These are phyloP conservation scores for Coprinopsis strossmayeri DNA, from an alignment of 768 basidiomycete species.

Conservation along the genomic window DNA sequence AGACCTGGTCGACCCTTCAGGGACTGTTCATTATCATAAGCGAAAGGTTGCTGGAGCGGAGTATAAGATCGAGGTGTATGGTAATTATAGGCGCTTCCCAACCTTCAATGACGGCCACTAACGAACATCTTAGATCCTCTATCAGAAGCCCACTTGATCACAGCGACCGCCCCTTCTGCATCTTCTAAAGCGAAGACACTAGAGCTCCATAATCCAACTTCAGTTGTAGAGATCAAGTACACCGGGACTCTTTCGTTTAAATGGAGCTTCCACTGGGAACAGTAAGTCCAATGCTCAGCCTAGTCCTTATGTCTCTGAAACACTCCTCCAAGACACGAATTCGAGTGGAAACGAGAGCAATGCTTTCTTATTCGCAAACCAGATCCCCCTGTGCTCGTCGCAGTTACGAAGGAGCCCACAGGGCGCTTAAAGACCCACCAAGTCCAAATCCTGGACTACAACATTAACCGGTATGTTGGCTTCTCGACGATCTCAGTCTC, in stretches of 20 bases:
- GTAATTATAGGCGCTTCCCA: conserved; percentile 31
- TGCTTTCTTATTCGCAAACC: conserved; percentile 82
- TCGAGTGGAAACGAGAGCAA: conserved; percentile 82
- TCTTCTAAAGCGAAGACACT: conserved; percentile 69
- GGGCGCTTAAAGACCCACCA: conserved; percentile 58
- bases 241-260: conserved; percentile 68
- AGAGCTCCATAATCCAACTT: conserved; percentile 70
- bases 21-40: conserved; percentile 66
- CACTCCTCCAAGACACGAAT: conserved; percentile 51
- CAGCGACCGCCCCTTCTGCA: conserved; percentile 55
- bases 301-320: neutral
- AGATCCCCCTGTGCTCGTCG: conserved; percentile 81
- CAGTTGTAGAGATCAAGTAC: conserved; percentile 62
- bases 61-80: conserved; percentile 65
- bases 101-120: neutral
- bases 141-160: conserved; percentile 64
- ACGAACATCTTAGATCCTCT: conserved; percentile 48
- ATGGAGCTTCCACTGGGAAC: conserved; percentile 81
- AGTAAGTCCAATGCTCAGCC: conserved; percentile 44
- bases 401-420: conserved; percentile 69
- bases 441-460: conserved; percentile 80
- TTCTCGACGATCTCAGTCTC: conserved; percentile 10
- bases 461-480: conserved; percentile 72
- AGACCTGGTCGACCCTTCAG: conserved; percentile 64
- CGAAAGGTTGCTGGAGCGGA: conserved; percentile 45